These are phyloP conservation scores for Magnaporthales sp. DNA, from an alignment of 2,329 filamentous ascomycete genomes.

Conservation along the genomic window DNA sequence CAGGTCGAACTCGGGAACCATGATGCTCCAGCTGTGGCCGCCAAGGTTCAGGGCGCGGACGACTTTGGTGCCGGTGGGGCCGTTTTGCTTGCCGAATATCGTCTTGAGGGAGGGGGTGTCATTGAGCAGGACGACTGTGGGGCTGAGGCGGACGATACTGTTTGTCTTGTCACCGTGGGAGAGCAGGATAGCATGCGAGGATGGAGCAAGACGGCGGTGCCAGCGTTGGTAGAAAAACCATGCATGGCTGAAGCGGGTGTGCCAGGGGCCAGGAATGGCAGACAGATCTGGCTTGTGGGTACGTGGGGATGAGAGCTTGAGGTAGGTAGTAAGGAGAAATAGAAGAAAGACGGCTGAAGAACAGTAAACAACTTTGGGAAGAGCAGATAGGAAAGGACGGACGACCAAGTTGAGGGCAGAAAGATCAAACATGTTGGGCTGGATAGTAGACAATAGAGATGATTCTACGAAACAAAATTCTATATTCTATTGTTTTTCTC, in stretches of 20 bases:
- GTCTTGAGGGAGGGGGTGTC: not conserved
- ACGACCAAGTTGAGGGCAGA: no score
- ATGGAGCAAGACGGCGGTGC: not conserved
- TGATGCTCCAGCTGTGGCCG: slow-evolving; percentile 3
- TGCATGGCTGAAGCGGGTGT: not conserved
- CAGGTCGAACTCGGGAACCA: not conserved
- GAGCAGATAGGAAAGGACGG: no score
- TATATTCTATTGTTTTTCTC: no score
- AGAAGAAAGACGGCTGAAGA: no score
- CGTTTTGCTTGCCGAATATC: not conserved
- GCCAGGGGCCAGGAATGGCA: not conserved
- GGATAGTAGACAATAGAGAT: no score
- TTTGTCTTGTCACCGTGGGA: not conserved
- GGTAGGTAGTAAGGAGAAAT: no score
- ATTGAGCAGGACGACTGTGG: slow-evolving; percentile 1
- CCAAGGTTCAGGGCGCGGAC: not conserved
- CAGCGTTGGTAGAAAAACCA: slow-evolving; percentile 1
- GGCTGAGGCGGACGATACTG: slow-evolving; percentile 1
- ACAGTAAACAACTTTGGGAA: no score
- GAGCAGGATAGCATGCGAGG: not conserved
- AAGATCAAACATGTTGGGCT: no score
- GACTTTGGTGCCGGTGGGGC: not conserved
- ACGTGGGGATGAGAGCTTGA: not conserved
- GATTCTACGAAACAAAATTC: no score
- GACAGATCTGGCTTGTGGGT: not conserved